Evolutionary conservation across 371 early-diverging fungal genomes (phyloP).

Genomic region (Mortierella sp.): DNA sequence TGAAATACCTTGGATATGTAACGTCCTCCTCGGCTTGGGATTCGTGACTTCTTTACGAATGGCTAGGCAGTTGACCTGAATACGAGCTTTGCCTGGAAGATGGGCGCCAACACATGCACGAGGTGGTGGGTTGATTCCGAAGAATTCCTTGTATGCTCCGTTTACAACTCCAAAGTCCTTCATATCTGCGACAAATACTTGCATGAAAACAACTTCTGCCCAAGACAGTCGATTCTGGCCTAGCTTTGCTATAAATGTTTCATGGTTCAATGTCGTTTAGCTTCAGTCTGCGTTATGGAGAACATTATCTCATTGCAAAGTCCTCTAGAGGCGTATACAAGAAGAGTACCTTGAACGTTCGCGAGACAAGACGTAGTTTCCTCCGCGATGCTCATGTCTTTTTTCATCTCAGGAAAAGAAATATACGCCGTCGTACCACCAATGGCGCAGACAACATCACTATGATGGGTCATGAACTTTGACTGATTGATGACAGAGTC

Average conservation of each 20-base stretch:
- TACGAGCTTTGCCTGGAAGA: slow-evolving; percentile 36
- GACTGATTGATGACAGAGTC: background rate
- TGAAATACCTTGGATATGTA: slow-evolving; percentile 85
- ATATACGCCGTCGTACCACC: slow-evolving; percentile 55
- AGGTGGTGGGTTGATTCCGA: slow-evolving; percentile 77
- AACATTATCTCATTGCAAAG: background rate
- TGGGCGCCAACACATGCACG: slow-evolving; percentile 68
- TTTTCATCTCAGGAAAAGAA: background rate
- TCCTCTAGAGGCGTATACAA: background rate
- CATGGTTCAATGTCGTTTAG: background rate
- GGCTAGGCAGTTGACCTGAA: slow-evolving; percentile 76
- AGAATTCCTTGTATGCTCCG: slow-evolving; percentile 67
- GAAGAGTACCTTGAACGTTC: slow-evolving; percentile 46
- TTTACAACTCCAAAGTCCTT: slow-evolving; percentile 71
- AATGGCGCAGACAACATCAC: slow-evolving; percentile 43
- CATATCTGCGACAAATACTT: slow-evolving; percentile 74
- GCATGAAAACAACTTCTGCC: slow-evolving; percentile 68
- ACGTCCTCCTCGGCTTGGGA: slow-evolving; percentile 55
- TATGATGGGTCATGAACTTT: slow-evolving; percentile 17
- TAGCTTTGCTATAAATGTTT: slow-evolving; percentile 25
- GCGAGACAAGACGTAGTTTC: slow-evolving; percentile 57
- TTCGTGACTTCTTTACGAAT: slow-evolving; percentile 19
- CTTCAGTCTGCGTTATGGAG: background rate
- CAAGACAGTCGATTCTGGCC: slow-evolving; percentile 43
- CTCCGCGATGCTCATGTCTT: slow-evolving; percentile 48